Conservation (phyloP, 257 asterid species). For the Verbena officinalis region DNA sequence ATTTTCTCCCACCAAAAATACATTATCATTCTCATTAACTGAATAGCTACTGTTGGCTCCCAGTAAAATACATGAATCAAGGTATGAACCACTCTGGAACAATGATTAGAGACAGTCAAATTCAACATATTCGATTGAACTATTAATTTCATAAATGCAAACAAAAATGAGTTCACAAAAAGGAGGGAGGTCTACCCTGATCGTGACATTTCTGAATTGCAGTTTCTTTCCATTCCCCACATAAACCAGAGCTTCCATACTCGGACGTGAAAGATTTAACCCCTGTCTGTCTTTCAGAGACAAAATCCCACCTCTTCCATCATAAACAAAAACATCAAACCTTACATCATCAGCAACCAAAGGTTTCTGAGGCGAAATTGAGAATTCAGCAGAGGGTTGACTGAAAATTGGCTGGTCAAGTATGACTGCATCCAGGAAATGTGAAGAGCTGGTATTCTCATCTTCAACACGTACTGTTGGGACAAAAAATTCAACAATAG, state of each 20-base stretch:
- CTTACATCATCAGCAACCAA: conserved; percentile 89
- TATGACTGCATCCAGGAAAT: conserved; percentile 64
- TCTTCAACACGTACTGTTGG: conserved; percentile 87
- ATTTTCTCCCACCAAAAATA: conserved; percentile 61
- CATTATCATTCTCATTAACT: conserved; percentile 72
- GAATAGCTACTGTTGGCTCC: conserved; percentile 95
- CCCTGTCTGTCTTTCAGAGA: conserved; percentile 78
- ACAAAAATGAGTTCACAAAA: conserved; percentile 12
- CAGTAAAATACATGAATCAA: conserved; percentile 85
- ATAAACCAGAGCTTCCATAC: conserved; percentile 72
- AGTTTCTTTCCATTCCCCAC: conserved; percentile 93
- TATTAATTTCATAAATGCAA: conserved; percentile 11
- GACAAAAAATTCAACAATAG: conserved; percentile 90
- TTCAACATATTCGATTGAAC: conserved; percentile 20
- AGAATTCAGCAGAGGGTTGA: conserved; percentile 71
- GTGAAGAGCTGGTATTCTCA: conserved; percentile 55
- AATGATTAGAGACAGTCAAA: conserved; percentile 27
- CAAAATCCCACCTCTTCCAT: conserved; percentile 91
- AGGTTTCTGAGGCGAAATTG: conserved; percentile 78
- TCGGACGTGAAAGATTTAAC: conserved; percentile 55
- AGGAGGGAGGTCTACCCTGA: conserved; percentile 57
- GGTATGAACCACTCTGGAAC: conserved; percentile 66
- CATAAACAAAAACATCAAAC: conserved; percentile 74
- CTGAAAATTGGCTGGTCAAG: conserved; percentile 68
- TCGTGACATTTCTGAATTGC: conserved; percentile 79